Percentiles rank a stretch among this genome's conserved stretches.
Conservation (phyloP, 805 yeast species). For the Brettanomyces naardenensis region DNA sequence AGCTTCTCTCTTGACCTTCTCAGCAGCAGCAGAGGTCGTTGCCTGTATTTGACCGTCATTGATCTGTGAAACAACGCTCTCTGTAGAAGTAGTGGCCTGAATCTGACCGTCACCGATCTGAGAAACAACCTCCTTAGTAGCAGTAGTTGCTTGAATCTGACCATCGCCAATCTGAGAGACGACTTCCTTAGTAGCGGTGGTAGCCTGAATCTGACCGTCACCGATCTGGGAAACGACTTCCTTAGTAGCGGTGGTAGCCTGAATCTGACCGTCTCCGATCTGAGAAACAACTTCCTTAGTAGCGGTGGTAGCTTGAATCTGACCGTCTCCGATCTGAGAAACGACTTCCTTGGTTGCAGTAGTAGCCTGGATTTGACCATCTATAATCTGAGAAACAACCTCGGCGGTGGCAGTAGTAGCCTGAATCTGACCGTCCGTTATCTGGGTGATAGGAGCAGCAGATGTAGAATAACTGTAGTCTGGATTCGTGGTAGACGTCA, state of each 20-base stretch:
- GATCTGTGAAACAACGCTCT: slow-evolving; percentile 28
- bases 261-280: slow-evolving; percentile 58
- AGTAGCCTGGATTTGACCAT: slow-evolving; percentile 48
- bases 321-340: slow-evolving; percentile 40
- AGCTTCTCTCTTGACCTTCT: slow-evolving; percentile 20
- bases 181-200: slow-evolving; percentile 28
- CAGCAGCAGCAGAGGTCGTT: slow-evolving; percentile 25
- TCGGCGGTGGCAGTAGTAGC: slow-evolving; percentile 9
- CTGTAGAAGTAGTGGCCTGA: slow-evolving; percentile 31
- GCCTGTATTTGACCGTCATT: slow-evolving; percentile 21
- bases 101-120: slow-evolving; percentile 27
- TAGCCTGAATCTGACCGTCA: slow-evolving; percentile 35
- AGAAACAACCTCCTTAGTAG: slow-evolving; percentile 35
- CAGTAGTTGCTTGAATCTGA: slow-evolving; percentile 47
- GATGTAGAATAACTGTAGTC: not conserved
- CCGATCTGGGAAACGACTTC: slow-evolving; percentile 27
- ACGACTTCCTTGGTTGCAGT: slow-evolving; percentile 31
- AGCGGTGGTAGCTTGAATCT: slow-evolving; percentile 29
- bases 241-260: slow-evolving; percentile 28
- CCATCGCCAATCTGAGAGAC: slow-evolving; percentile 57
- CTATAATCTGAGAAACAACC: slow-evolving; percentile 41
- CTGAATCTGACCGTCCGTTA: slow-evolving; percentile 9
- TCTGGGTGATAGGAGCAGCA: slow-evolving; percentile 5
- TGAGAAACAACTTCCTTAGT: slow-evolving; percentile 40
- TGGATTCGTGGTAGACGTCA: slow-evolving; percentile 12